Conservation (phyloP, 1,284 basidiomycete species). For the Ganoderma boninense region DNA sequence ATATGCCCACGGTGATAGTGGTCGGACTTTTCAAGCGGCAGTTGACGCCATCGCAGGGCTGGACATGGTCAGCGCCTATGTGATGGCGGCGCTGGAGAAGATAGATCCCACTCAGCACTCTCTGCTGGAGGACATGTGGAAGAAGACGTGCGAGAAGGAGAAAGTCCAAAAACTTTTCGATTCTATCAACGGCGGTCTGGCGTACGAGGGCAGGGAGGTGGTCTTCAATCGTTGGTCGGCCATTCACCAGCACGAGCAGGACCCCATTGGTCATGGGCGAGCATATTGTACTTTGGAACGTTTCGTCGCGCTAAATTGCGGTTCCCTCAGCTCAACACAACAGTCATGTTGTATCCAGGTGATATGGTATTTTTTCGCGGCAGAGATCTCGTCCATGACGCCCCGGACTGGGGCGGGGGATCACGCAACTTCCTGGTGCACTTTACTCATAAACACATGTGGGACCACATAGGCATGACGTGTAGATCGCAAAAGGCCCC, state of each 20-base stretch:
- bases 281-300: background rate
- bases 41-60: background rate
- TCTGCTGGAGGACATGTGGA: background rate
- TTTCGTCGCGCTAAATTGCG: background rate
- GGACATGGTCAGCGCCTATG: background rate
- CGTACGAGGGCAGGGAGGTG: background rate
- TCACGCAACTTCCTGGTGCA: background rate
- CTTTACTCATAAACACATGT: background rate
- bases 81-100: background rate
- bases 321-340: background rate
- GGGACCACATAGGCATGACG: background rate
- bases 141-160: background rate
- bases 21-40: background rate
- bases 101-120: background rate
- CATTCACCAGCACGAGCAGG: background rate
- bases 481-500: background rate
- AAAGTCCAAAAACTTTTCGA: background rate
- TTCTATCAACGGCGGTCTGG: background rate
- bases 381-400: background rate
- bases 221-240: background rate
- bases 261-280: background rate
- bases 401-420: background rate
- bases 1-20: no score
- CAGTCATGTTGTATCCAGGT: background rate
- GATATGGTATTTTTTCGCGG: background rate